Percentiles rank a stretch among this genome's conserved stretches.
Conservation (phyloP, 805 yeast genomes). For the Ogataea siamensis region DNA sequence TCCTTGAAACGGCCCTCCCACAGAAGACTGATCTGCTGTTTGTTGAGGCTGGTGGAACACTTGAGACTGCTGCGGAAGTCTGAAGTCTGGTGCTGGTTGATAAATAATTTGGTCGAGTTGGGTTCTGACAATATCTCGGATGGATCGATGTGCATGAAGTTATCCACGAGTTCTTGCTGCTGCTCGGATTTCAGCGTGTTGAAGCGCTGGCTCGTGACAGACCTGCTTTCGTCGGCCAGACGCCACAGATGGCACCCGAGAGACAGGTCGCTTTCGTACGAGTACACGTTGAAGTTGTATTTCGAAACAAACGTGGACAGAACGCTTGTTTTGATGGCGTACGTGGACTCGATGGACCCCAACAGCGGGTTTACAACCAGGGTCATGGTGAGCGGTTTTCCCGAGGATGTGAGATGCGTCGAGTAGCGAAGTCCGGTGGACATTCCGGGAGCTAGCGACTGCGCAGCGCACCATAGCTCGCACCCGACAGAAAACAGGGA, state of each 20-base stretch:
- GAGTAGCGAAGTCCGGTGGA: constrained; percentile 84
- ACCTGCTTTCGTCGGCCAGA: constrained; percentile 25
- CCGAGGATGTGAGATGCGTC: constrained; percentile 74
- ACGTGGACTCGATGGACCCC: constrained; percentile 86
- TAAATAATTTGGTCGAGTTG: constrained; percentile 25
- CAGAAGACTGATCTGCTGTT: constrained; percentile 56
- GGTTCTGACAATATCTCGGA: constrained; percentile 18
- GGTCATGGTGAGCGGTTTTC: constrained; percentile 87
- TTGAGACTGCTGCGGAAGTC: constrained; percentile 71
- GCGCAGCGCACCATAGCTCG: constrained; percentile 85
- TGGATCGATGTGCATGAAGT: constrained; percentile 26
- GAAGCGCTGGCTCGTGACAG: constrained; percentile 12
- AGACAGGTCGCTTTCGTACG: constrained; percentile 83
- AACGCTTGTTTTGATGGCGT: constrained; percentile 76
- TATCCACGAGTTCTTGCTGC: constrained; percentile 21
- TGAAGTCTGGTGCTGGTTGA: constrained; percentile 44
- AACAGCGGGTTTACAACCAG: constrained; percentile 82
- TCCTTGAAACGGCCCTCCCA: constrained; percentile 91
- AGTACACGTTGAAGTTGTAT: constrained; percentile 86
- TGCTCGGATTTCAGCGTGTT: constrained; percentile 22
- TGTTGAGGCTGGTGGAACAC: constrained; percentile 65
- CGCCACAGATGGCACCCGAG: constrained; percentile 86
- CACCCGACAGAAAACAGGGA: constrained; percentile 70
- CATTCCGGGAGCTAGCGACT: constrained; percentile 83
- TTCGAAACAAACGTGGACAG: constrained; percentile 76